phyloP scores from a whole-genome alignment of 306 rosid species.

The Erythrophleum fordii region DNA sequence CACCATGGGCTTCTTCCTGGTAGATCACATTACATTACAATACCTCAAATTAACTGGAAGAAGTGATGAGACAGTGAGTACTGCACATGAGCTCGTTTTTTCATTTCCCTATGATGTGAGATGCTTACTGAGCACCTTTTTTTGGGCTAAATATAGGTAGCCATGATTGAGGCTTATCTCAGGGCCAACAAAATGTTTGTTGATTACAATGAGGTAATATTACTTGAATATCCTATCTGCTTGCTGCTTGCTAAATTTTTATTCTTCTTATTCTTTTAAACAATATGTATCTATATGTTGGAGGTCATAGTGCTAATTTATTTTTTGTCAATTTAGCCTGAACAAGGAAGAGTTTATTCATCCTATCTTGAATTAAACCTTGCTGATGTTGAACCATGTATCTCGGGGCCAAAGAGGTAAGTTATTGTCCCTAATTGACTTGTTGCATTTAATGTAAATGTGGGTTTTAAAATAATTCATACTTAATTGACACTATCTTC shows the following conservation, averaged over 20 bases:
- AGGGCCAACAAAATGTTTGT: conserved; percentile 89
- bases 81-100: conserved; percentile 6
- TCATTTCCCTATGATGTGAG: conserved; percentile 20
- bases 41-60: conserved; percentile 91
- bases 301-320: conserved; percentile 40
- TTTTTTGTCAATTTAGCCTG: conserved; percentile 61
- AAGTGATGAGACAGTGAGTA: conserved; percentile 86
- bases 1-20: conserved; percentile 96
- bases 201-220: conserved; percentile 80
- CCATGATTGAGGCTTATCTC: conserved; percentile 89
- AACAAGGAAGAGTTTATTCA: conserved; percentile 83
- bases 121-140: conserved; percentile 24
- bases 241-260: neutral
- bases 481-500: conserved; percentile 20
- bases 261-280: neutral
- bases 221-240: neutral
- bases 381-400: conserved; percentile 75
- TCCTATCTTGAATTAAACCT: conserved; percentile 86
- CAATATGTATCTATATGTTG: conserved; percentile 5
- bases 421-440: conserved; percentile 5
- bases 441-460: neutral
- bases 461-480: conserved; percentile 32
- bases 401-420: conserved; percentile 96
- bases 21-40: conserved; percentile 87
- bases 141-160: conserved; percentile 61